Percentiles rank a stretch among this genome's conserved stretches.
Conservation (phyloP, 2,329 filamentous ascomycete species). For the Huntiella savannae region DNA sequence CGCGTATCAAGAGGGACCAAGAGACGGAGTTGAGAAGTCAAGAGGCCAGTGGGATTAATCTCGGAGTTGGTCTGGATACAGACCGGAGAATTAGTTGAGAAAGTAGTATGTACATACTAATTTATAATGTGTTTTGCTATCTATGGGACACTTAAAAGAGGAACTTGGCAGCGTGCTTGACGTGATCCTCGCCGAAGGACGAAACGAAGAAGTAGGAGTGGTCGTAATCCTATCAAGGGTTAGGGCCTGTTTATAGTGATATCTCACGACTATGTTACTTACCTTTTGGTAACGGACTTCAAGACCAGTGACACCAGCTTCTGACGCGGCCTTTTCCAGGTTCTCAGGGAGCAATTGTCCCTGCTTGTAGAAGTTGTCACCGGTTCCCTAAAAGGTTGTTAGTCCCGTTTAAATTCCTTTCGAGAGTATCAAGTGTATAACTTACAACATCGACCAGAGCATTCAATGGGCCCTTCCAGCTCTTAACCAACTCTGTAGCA, state of each 20-base stretch:
- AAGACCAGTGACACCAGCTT: conserved; percentile 53
- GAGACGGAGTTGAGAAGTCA: conserved; percentile 31
- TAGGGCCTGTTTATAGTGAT: background rate
- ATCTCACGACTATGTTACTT: conserved; percentile 14
- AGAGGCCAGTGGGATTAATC: conserved; percentile 22
- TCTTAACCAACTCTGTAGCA: conserved; percentile 70
- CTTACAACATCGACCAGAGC: conserved; percentile 72
- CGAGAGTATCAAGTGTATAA: conserved; percentile 14
- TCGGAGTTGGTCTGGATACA: conserved; percentile 17
- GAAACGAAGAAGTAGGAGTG: conserved; percentile 97
- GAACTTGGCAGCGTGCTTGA: conserved; percentile 80
- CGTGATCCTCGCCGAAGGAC: conserved; percentile 73
- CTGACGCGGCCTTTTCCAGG: conserved; percentile 60
- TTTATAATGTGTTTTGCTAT: background rate
- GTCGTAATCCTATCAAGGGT: conserved; percentile 53
- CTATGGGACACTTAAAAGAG: conserved; percentile 22
- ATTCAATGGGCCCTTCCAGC: conserved; percentile 52
- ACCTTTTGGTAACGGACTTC: conserved; percentile 66
- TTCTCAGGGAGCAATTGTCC: conserved; percentile 88
- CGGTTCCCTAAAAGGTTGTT: conserved; percentile 47
- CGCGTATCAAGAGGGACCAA: conserved; percentile 51
- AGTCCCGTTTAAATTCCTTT: background rate
- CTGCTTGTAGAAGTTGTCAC: conserved; percentile 92
- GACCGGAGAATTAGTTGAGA: conserved; percentile 30
- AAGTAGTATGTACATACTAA: background rate